These are phyloP conservation scores for Lactarius indigo DNA, from an alignment of 768 basidiomycete genomes.

Conservation along the genomic window DNA sequence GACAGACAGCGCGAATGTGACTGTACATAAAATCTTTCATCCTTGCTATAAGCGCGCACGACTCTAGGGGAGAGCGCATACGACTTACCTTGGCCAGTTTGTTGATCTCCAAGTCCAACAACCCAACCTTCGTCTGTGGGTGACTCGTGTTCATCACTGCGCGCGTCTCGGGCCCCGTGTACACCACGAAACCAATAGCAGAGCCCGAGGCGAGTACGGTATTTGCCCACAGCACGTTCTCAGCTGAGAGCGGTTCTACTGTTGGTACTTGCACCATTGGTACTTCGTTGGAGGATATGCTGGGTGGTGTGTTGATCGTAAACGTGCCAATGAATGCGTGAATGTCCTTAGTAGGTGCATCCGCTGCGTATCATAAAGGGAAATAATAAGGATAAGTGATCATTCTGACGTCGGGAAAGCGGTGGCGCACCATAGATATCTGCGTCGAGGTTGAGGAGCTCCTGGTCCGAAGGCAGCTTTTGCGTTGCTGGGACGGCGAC, in stretches of 20 bases:
- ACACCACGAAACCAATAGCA: slow-evolving; percentile 88
- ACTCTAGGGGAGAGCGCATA: neutral
- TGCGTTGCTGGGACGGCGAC: slow-evolving; percentile 86
- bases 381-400: slow-evolving; percentile 6
- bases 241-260: slow-evolving; percentile 85
- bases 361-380: slow-evolving; percentile 49
- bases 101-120: slow-evolving; percentile 93
- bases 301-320: slow-evolving; percentile 57
- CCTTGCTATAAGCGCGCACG: neutral
- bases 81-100: slow-evolving; percentile 80
- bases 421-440: slow-evolving; percentile 75
- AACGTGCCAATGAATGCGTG: slow-evolving; percentile 94
- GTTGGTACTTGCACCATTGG: slow-evolving; percentile 41
- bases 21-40: slow-evolving; percentile 82
- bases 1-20: slow-evolving; percentile 89
- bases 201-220: slow-evolving; percentile 95
- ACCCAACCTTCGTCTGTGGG: slow-evolving; percentile 90
- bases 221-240: slow-evolving; percentile 96
- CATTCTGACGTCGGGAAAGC: neutral
- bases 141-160: slow-evolving; percentile 99
- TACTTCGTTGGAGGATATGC: slow-evolving; percentile 34
- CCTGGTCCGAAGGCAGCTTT: slow-evolving; percentile 57
- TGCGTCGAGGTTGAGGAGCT: slow-evolving; percentile 64
- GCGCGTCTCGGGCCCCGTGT: slow-evolving; percentile 91
- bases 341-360: slow-evolving; percentile 95